Conservation (phyloP, 2,329 filamentous ascomycete species). For the Aspergillus tamarii region DNA sequence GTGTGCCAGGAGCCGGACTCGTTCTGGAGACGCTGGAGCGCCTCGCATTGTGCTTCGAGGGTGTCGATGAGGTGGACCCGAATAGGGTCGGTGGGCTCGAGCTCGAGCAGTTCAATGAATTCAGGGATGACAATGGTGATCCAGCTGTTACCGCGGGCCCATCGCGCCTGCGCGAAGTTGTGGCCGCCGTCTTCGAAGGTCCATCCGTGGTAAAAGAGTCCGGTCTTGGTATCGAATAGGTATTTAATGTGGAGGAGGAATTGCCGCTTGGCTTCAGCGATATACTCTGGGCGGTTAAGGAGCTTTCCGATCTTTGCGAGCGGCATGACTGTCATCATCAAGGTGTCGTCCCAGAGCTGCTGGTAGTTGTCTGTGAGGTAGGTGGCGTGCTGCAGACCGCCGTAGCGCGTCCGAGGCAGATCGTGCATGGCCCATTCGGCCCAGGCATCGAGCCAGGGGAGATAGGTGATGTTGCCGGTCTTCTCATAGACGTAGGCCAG, state of each 20-base stretch:
- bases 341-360: conserved; percentile 82
- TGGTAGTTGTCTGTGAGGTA: conserved; percentile 71
- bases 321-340: conserved; percentile 86
- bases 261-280: conserved; percentile 76
- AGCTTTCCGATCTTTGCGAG: conserved; percentile 77
- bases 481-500: conserved; percentile 78
- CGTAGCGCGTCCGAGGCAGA: conserved; percentile 70
- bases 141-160: conserved; percentile 66
- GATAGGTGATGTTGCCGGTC: conserved; percentile 67
- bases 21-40: conserved; percentile 64
- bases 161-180: conserved; percentile 59
- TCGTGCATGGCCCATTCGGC: conserved; percentile 82
- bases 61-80: conserved; percentile 56
- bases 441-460: conserved; percentile 80
- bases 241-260: conserved; percentile 80
- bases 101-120: conserved; percentile 72
- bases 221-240: conserved; percentile 71
- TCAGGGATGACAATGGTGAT: conserved; percentile 83
- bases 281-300: conserved; percentile 70
- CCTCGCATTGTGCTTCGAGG: conserved; percentile 69
- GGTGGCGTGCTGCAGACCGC: conserved; percentile 75
- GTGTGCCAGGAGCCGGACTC: conserved; percentile 73
- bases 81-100: conserved; percentile 63
- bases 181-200: conserved; percentile 69
- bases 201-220: conserved; percentile 83